Conservation (phyloP, 257 asterid genomes). For the Penstemon davidsonii region DNA sequence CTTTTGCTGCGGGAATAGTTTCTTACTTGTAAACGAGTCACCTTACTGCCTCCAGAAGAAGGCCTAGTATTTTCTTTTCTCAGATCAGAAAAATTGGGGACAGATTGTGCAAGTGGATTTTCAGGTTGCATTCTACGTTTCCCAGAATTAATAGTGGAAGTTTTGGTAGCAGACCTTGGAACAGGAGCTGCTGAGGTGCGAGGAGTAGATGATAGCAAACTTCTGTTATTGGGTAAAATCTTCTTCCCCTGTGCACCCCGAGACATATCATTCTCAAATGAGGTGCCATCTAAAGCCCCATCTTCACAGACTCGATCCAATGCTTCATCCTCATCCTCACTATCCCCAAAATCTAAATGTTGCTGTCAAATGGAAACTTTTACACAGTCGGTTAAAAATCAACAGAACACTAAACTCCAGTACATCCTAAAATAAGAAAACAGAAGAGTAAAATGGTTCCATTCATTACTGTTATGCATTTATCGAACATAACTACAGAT, state of each 20-base stretch:
- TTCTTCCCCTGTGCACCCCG: constrained; percentile 43
- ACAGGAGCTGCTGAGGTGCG: constrained; percentile 57
- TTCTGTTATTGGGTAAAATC: constrained; percentile 48
- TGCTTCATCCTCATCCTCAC: constrained; percentile 59
- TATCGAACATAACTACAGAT: constrained; percentile 30
- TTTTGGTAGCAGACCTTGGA: constrained; percentile 57
- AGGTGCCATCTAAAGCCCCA: constrained; percentile 45
- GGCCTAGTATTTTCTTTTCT: constrained; percentile 82
- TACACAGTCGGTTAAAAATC: constrained; percentile 48
- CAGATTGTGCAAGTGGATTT: constrained; percentile 88
- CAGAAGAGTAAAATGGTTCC: constrained; percentile 21
- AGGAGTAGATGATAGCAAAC: constrained; percentile 49
- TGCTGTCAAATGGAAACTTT: constrained; percentile 67
- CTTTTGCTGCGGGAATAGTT: constrained; percentile 67
- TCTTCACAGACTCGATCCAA: constrained; percentile 40
- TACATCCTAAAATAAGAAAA: constrained; percentile 30
- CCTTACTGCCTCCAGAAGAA: constrained; percentile 44
- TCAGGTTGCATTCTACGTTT: constrained; percentile 73
- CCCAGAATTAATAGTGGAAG: constrained; percentile 46
- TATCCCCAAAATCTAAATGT: constrained; percentile 60
- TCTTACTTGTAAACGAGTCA: constrained; percentile 58
- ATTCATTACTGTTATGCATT: constrained; percentile 16
- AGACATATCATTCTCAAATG: constrained; percentile 45
- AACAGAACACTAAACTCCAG: constrained; percentile 34
- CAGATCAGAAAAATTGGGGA: constrained; percentile 78